Conservation (phyloP, 106 monocot species). For the Dactylorhiza incarnata region DNA sequence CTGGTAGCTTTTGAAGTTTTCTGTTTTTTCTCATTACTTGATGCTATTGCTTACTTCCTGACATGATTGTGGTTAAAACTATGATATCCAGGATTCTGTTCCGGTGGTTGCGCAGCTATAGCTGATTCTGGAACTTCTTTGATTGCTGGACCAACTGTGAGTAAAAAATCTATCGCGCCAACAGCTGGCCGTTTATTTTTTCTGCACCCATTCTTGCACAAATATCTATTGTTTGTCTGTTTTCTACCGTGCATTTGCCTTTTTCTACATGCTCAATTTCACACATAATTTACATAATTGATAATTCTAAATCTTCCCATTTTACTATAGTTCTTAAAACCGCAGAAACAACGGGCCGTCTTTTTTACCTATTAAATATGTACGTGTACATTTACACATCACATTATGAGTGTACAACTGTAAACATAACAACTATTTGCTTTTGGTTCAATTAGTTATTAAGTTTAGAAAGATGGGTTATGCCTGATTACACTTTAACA, state of each 20-base stretch:
- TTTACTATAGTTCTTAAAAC: not conserved
- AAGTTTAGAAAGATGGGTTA: not conserved
- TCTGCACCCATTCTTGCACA: not conserved
- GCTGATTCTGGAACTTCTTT: constrained; percentile 69
- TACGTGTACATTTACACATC: not conserved
- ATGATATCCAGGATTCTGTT: constrained; percentile 33
- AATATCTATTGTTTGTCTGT: not conserved
- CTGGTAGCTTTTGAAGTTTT: constrained; percentile 23
- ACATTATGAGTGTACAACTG: not conserved
- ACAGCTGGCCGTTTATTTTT: not conserved
- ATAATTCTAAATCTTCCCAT: not conserved
- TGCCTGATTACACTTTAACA: not conserved
- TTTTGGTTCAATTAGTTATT: not conserved
- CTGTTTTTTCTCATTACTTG: too few relatives aligned
- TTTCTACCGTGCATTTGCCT: not conserved
- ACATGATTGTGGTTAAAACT: not conserved
- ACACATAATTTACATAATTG: not conserved
- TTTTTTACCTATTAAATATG: not conserved
- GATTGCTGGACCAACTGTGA: constrained; percentile 63
- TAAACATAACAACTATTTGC: not conserved
- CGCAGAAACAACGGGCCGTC: not conserved
- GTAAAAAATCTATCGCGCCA: not conserved
- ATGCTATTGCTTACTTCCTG: too few relatives aligned
- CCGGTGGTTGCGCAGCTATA: constrained; percentile 15
- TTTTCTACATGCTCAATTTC: not conserved